Conservation (phyloP, 2,329 filamentous ascomycete genomes). For the Exophiala alcalophila region DNA sequence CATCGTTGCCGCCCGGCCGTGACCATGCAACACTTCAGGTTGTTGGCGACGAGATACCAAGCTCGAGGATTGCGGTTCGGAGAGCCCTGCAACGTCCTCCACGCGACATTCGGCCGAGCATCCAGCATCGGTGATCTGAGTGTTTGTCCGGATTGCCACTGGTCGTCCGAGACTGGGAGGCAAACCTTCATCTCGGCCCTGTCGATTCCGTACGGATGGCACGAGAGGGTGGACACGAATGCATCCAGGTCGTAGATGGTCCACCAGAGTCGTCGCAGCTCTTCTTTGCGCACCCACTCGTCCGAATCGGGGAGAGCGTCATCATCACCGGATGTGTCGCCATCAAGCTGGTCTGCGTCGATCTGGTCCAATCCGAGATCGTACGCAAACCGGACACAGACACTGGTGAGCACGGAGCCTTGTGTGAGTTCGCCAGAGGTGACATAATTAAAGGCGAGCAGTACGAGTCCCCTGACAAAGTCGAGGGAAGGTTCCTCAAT, state of each 20-base stretch:
- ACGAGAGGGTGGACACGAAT: constrained; percentile 14
- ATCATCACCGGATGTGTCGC: neutral
- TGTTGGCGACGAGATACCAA: constrained; percentile 18
- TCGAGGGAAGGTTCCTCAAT: constrained; percentile 10
- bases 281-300: constrained; percentile 13
- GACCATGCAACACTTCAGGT: constrained; percentile 10
- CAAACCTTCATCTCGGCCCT: constrained; percentile 13
- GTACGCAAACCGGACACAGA: constrained; percentile 81
- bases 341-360: constrained; percentile 50
- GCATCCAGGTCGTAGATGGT: constrained; percentile 18
- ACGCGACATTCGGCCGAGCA: constrained; percentile 1
- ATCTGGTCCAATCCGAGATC: constrained; percentile 90
- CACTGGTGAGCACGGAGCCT: constrained; percentile 87
- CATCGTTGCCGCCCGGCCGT: constrained; percentile 1
- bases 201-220: constrained; percentile 13
- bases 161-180: constrained; percentile 14
- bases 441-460: constrained; percentile 16
- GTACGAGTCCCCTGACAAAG: constrained; percentile 9
- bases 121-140: constrained; percentile 5
- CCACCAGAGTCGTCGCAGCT: constrained; percentile 17
- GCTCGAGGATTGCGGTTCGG: constrained; percentile 15
- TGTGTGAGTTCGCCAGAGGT: neutral
- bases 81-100: constrained; percentile 15
- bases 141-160: constrained; percentile 10
- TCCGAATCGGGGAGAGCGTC: neutral